These are phyloP conservation scores for Hyaloscypha finlandica DNA, from an alignment of 495 filamentous ascomycete species.

Conservation along the genomic window DNA sequence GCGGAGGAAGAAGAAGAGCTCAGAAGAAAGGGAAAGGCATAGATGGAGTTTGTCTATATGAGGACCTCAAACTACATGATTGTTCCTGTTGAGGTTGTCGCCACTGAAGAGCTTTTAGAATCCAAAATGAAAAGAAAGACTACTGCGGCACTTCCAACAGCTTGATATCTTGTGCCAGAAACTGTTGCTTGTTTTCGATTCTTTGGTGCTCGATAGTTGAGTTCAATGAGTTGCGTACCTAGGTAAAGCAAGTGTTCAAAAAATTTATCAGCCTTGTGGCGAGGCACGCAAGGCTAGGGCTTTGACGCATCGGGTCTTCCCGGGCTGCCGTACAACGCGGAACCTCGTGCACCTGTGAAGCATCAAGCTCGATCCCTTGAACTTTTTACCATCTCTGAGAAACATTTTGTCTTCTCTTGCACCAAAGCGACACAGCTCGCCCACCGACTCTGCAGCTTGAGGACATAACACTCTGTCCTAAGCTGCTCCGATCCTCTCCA, in stretches of 20 bases:
- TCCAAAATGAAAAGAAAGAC: neutral
- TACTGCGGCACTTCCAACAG: neutral
- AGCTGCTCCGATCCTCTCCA: conserved; percentile 10
- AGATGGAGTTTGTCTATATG: conserved; percentile 1
- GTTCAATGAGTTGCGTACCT: too few relatives aligned
- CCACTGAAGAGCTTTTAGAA: neutral
- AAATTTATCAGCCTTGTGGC: neutral
- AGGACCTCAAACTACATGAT: neutral
- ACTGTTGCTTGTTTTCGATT: neutral
- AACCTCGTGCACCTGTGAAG: neutral
- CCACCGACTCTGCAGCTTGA: conserved; percentile 19
- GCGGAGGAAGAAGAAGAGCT: conserved; percentile 68
- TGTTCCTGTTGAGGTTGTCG: neutral
- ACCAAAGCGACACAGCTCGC: neutral
- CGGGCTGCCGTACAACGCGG: neutral
- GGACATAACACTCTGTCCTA: conserved; percentile 25
- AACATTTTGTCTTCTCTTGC: neutral
- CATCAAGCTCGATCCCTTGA: neutral
- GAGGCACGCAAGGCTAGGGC: neutral
- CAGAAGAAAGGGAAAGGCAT: conserved; percentile 53
- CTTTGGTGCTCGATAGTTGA: too few relatives aligned
- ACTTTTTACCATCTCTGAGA: neutral
- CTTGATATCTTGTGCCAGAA: neutral
- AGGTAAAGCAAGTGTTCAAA: neutral
- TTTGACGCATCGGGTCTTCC: neutral